Evolutionary conservation across 352 stramenopile species (phyloP).

Genomic region (Pythium pyrilobum): DNA sequence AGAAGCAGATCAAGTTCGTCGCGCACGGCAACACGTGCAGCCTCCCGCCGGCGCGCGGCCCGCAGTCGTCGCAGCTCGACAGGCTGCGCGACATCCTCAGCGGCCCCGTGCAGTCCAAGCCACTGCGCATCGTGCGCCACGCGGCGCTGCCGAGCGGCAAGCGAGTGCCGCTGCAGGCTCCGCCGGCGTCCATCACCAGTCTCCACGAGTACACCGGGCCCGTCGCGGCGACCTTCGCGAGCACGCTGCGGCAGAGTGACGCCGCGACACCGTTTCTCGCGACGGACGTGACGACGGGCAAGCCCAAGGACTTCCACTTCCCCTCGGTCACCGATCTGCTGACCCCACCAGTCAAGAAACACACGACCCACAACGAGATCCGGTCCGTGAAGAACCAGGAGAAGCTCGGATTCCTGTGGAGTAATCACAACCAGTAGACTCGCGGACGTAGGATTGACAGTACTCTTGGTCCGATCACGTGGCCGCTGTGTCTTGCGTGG

Average conservation of each 20-base stretch:
- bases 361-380: constrained; percentile 50
- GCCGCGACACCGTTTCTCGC: constrained; percentile 27
- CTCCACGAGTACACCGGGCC: constrained; percentile 54
- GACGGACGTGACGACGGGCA: constrained; percentile 26
- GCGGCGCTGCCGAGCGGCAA: constrained; percentile 75
- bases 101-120: constrained; percentile 43
- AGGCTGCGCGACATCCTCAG: constrained; percentile 71
- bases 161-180: constrained; percentile 41
- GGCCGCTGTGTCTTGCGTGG: background rate
- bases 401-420: constrained; percentile 50
- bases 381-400: constrained; percentile 23
- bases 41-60: constrained; percentile 21
- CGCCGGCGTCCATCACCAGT: constrained; percentile 69
- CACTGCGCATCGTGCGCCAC: constrained; percentile 74
- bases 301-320: constrained; percentile 56
- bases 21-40: constrained; percentile 83
- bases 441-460: background rate
- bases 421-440: constrained; percentile 3
- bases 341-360: constrained; percentile 54
- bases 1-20: constrained; percentile 79
- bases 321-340: constrained; percentile 46
- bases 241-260: constrained; percentile 34
- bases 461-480: too few relatives aligned
- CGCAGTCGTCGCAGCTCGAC: constrained; percentile 64
- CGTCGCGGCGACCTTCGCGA: constrained; percentile 46